These are phyloP conservation scores for Verticillium longisporum DNA, from an alignment of 2,329 filamentous ascomycete species.

Conservation along the genomic window DNA sequence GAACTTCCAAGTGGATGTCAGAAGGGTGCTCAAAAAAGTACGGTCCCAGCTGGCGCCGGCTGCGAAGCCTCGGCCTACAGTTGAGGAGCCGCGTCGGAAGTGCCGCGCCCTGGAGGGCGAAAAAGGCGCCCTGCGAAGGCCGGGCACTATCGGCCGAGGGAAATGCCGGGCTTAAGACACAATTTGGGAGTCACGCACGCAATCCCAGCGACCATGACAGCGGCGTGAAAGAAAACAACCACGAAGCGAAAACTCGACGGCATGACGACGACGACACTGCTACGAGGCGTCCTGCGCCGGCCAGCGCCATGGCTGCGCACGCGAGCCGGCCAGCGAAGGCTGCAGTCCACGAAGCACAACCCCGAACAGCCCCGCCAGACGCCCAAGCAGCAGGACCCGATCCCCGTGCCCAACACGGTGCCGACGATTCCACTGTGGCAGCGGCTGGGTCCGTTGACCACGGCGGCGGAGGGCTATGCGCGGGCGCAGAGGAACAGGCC, in stretches of 20 bases:
- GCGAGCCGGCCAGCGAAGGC: slow-evolving; percentile 9
- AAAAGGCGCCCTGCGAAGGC: no score
- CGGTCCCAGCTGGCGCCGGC: no score
- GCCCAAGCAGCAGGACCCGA: slow-evolving; percentile 19
- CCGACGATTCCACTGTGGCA: slow-evolving; percentile 44
- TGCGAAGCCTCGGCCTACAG: no score
- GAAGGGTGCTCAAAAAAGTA: no score
- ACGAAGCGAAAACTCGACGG: neutral
- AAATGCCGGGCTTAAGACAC: neutral
- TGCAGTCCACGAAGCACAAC: slow-evolving; percentile 16
- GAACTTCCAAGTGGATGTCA: no score
- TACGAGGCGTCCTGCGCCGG: slow-evolving; percentile 19
- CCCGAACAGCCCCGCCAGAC: slow-evolving; percentile 4
- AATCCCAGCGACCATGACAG: slow-evolving; percentile 1
- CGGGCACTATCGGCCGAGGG: neutral
- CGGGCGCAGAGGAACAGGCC: slow-evolving; percentile 66
- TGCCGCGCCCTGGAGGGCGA: no score
- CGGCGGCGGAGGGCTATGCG: slow-evolving; percentile 53
- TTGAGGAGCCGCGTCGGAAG: neutral
- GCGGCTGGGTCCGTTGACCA: slow-evolving; percentile 50
- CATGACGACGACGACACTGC: slow-evolving; percentile 16
- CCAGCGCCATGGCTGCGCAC: slow-evolving; percentile 15
- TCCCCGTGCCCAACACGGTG: slow-evolving; percentile 35
- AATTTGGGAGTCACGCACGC: neutral
- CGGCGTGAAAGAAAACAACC: neutral